Evolutionary conservation across 306 rosid species (phyloP).

Genomic region (Hylodesmum podocarpum): DNA sequence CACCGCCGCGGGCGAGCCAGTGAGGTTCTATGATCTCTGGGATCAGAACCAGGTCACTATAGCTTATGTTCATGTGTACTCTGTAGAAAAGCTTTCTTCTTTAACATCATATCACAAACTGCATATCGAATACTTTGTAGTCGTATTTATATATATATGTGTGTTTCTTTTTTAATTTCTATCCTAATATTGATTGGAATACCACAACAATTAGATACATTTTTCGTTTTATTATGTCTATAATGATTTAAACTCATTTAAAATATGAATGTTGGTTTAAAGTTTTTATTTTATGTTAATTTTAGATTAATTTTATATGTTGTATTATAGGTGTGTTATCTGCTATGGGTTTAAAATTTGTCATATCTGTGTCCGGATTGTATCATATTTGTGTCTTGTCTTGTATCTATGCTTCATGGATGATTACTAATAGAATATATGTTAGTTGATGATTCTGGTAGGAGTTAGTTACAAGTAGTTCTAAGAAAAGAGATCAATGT

Average conservation of each 20-base stretch:
- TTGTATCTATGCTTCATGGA: neutral
- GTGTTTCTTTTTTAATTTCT: too few relatives aligned
- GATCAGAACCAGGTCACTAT: slow-evolving; percentile 59
- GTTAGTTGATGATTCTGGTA: too few relatives aligned
- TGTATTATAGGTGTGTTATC: neutral
- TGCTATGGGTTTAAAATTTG: neutral
- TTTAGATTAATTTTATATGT: neutral
- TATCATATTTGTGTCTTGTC: neutral
- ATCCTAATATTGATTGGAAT: neutral
- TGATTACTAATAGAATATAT: too few relatives aligned
- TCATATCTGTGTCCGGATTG: neutral
- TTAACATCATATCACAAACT: neutral
- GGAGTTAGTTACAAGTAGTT: too few relatives aligned
- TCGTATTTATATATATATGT: too few relatives aligned
- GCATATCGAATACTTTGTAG: too few relatives aligned
- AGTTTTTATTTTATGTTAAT: neutral
- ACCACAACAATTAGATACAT: neutral
- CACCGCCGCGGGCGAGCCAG: slow-evolving; percentile 68
- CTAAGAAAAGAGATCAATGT: too few relatives aligned
- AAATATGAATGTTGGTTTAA: neutral
- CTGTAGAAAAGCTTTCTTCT: slow-evolving; percentile 17
- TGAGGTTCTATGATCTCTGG: slow-evolving; percentile 70
- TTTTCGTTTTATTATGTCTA: neutral
- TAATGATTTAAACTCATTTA: neutral
- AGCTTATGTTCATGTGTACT: neutral